phyloP scores from a whole-genome alignment of 441 rosid genomes.

The Rhodomyrtus psidioides region DNA sequence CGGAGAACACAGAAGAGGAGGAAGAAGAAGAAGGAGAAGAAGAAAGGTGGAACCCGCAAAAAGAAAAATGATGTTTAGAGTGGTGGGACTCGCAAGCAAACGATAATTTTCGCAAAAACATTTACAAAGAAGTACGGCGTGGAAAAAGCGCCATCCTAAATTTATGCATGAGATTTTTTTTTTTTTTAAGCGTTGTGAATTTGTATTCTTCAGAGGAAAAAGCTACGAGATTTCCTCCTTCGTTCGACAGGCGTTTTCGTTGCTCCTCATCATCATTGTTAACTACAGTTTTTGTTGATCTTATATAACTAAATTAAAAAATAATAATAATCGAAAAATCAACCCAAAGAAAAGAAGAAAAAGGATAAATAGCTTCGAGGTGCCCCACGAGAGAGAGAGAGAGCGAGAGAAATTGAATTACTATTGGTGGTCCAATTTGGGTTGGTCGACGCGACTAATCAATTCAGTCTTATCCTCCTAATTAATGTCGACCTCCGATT shows the following conservation, averaged over 20 bases:
- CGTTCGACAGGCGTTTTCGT: not conserved
- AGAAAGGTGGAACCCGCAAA: too few relatives aligned
- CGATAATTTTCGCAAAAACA: too few relatives aligned
- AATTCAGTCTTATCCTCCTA: not conserved
- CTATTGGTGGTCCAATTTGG: not conserved
- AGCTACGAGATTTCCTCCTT: not conserved
- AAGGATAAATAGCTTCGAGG: not conserved
- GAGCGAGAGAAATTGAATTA: not conserved
- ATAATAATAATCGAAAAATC: too few relatives aligned
- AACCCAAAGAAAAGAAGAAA: not conserved
- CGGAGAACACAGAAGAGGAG: too few relatives aligned
- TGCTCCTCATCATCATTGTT: not conserved
- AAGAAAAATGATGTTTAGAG: too few relatives aligned
- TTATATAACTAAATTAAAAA: too few relatives aligned
- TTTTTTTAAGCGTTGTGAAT: too few relatives aligned
- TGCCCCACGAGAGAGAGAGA: not conserved
- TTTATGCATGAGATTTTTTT: too few relatives aligned
- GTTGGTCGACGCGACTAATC: not conserved
- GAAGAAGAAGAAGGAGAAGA: too few relatives aligned
- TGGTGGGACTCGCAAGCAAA: too few relatives aligned
- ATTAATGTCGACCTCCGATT: not conserved
- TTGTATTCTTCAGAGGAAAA: not conserved
- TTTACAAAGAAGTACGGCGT: too few relatives aligned
- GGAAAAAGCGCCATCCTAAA: too few relatives aligned
- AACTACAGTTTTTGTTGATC: not conserved